Base-by-base conservation (phyloP, 768 basidiomycete genomes). In the Lactarius quietus region DNA sequence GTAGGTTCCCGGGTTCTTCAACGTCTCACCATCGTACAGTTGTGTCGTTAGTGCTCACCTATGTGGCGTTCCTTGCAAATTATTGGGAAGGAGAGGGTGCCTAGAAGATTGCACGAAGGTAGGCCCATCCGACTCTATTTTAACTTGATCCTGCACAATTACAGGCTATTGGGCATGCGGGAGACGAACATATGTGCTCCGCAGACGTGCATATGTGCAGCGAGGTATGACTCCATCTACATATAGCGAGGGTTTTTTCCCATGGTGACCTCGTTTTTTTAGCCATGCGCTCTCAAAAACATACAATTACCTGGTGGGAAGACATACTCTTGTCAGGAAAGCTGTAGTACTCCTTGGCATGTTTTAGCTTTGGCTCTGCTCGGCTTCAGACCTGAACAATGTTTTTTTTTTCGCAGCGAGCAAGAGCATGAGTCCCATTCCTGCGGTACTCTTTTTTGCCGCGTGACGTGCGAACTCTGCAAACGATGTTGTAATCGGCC, bases 161-260 rank as follows among this genome's bases (percentile, higher is more conserved):
- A 36, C 69, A 88, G 84, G 74, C 81, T 6, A 73, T 76, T 4
- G 77, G 77, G 28, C 86, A 87, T 2, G 43, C 20, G 9, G 84
- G 79, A 2, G 78, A 77, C 0, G 80, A 79, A 7, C 86, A 87
- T 68, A 61, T 81, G 61, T 87, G 86, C 68, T 79, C 84, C 0
- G 83, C 85, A 2, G 73, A 74, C 20, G 69, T 79, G 1, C 87
- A 88, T 64, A 80, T 79, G 41, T 88, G 86, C 62, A 85, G 84
- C n/a, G 73, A 80, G 79, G 86, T 83, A 65, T 65, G 75, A 28
- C 23, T 23, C 3, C 1, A 33, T 29, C 18, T 36, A 29, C 18
- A 15, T 4, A 12, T 33, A 10, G 1, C 17, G 51, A 4, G n/a
- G 3, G 1, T 8, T 4, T 59, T 28, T 4, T 28, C 7, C 20